Evolutionary conservation across 2,329 filamentous ascomycete species (phyloP), one percentile per base, ranked within the genome.

Genomic region (Fusarium longipes): DNA sequence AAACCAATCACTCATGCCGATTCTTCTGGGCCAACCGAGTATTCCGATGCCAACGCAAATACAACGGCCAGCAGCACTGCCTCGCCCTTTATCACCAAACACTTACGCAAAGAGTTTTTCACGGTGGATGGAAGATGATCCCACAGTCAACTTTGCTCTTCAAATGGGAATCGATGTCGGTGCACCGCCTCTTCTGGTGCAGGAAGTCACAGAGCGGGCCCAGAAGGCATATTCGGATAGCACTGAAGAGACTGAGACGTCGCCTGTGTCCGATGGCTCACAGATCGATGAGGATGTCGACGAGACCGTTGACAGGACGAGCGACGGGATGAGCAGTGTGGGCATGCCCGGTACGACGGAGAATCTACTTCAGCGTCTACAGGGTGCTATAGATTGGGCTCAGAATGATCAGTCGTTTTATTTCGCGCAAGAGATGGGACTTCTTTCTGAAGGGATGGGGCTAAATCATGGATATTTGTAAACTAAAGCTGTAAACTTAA

Each of bases 71-170:
- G 20, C 38, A 11, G 9, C 60, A 0, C 33, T 65, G 0, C 65
- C 64, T 9, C 54, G 65, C 15, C 59, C 65, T 5, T 20, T 67
- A 3, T 67, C 65, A 0, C 65, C 65, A 5, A 39, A 48, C 1
- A 53, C 64, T 2, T 52, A 58, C 1, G 51, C 55, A 1, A 65
- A 53, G 8, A 47, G 47, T n/a, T 39, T 71, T 17, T 54, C 68
- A 1, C 47, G 57, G 2, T 71, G 68, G 68, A 50, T 71, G 45
- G 48, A 71, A 12, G 57, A 70, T 6, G 68, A 71, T 3, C 52
- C 58, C 0, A 71, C 56, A 0, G 38, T 71, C 1, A 47, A 50
- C 0, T 71, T 71, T 11, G 68, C 68, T 6, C 54, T 62, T 11
- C 58, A 71, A 10, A 70, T 71, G 68, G 68, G 68, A 0, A 51